Evolutionary conservation across 2,329 filamentous ascomycete species (phyloP).

Genomic region (Cladorrhinum sp.): DNA sequence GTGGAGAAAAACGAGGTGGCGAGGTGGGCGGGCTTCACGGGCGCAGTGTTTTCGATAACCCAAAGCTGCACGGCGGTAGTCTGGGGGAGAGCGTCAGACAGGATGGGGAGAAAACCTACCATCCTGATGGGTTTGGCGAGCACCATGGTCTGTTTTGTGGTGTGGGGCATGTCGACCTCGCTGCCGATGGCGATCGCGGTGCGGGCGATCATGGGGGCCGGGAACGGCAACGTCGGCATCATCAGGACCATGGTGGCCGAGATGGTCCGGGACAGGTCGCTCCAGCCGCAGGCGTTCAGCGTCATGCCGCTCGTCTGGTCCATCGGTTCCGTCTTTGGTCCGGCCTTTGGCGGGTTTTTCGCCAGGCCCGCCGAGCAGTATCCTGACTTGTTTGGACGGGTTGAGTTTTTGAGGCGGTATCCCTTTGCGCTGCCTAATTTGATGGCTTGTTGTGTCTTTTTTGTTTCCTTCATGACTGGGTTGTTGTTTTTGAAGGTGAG

Average conservation of each 20-base stretch:
- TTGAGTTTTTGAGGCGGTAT: conserved; percentile 66
- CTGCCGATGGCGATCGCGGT: conserved; percentile 76
- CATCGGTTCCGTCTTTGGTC: conserved; percentile 82
- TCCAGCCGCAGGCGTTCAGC: conserved; percentile 86
- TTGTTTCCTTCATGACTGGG: conserved; percentile 70
- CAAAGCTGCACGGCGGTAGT: conserved; percentile 70
- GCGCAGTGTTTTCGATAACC: conserved; percentile 67
- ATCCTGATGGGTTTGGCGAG: conserved; percentile 71
- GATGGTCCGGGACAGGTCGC: conserved; percentile 79
- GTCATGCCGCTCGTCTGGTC: conserved; percentile 92
- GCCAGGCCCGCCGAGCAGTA: conserved; percentile 75
- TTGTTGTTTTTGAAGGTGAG: conserved; percentile 71
- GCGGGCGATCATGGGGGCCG: conserved; percentile 73
- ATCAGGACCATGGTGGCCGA: conserved; percentile 90
- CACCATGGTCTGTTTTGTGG: conserved; percentile 76
- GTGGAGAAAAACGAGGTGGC: conserved; percentile 69
- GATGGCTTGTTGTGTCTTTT: conserved; percentile 70
- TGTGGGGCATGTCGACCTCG: conserved; percentile 81
- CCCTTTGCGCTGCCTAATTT: conserved; percentile 86
- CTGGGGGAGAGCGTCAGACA: conserved; percentile 76
- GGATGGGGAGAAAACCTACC: conserved; percentile 75
- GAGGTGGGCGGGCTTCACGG: conserved; percentile 75
- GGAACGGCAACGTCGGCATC: conserved; percentile 93
- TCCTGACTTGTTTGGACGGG: conserved; percentile 66
- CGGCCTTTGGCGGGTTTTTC: conserved; percentile 81